phyloP scores from a whole-genome alignment of 2,329 filamentous ascomycete species.

The Sporothrix pallida region DNA sequence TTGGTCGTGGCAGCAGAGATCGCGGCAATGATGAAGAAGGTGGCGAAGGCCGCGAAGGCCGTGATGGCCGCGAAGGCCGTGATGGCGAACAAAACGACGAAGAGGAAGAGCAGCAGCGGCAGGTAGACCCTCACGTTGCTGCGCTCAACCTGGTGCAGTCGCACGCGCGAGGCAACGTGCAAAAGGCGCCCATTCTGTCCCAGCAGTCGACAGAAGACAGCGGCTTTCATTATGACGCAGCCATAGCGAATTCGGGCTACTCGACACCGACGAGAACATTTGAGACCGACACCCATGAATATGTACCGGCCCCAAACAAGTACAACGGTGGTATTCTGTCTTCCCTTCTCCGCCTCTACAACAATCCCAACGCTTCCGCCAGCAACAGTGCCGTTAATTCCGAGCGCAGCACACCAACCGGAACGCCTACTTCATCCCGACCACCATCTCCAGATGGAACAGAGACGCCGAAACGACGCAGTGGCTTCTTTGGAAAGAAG shows the following conservation, averaged over 20 bases:
- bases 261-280: constrained; percentile 57
- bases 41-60: background rate
- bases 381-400: constrained; percentile 46
- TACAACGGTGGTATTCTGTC: constrained; percentile 77
- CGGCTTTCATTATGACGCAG: constrained; percentile 37
- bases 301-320: constrained; percentile 68
- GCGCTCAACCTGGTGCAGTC: constrained; percentile 38
- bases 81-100: constrained; percentile 26
- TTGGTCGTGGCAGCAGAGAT: background rate
- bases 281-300: constrained; percentile 62
- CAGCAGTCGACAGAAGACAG: background rate
- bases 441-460: constrained; percentile 48
- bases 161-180: constrained; percentile 30
- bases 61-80: background rate
- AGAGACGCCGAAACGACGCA: constrained; percentile 46
- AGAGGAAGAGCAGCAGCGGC: constrained; percentile 6
- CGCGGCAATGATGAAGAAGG: background rate
- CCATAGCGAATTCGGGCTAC: constrained; percentile 40
- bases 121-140: constrained; percentile 32
- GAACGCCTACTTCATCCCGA: constrained; percentile 53
- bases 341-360: constrained; percentile 73
- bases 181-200: background rate
- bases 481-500: constrained; percentile 51
- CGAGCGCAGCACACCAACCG: constrained; percentile 51
- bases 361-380: constrained; percentile 48